Base-by-base conservation (phyloP, 495 filamentous ascomycete species). In the Aeminium ludgeri region DNA sequence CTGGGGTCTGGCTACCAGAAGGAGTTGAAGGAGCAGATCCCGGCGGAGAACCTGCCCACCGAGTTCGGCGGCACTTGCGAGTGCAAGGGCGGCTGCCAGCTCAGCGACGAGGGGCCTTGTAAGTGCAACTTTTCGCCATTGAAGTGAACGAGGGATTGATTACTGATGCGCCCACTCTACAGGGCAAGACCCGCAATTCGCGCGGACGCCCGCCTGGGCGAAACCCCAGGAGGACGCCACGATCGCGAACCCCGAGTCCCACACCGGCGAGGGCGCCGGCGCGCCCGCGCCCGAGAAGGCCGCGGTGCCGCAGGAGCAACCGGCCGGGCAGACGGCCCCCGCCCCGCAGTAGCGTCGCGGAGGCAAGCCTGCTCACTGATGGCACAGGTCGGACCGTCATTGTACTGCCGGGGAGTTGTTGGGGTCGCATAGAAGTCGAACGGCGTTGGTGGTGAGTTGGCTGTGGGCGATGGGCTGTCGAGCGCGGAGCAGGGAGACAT, bases 61-160 rank as follows among this genome's bases (percentile, higher is more conserved):
- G 63, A 74, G 49, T 91, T 94, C 52, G 91, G 91, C 36, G 89
- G 89, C 25, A 65, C 56, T 13, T 97, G 89, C 61, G 51, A 76
- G 37, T 97, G 89, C 57, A 59, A 66, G 29, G 85, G 83, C 35
- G 86, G 89, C 28, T 97, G 89, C 62, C 64, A 69, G 58, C 56
- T 95, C 43, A 91, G 84, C 58, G 89, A 97, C 52, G 73, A 72
- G 45, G 89, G 89, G 34, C 89, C 89, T 34, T 97, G 89, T 51
- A 34, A 43, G 43, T 51, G 30, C 23, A 15, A 4, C 20, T n/a
- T n/a, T n/a, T n/a, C 30, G 7, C 6, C 6, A 7, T 20, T 3
- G 23, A 15, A 6, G 6, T 27, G 20, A 10, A 16, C 2, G 2
- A 2, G 38, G 6, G 12, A 25, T 3, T n/a, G 3, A 2, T 16